phyloP scores from a whole-genome alignment of 2,329 filamentous ascomycete genomes.

The Pestalotiopsis sp. region DNA sequence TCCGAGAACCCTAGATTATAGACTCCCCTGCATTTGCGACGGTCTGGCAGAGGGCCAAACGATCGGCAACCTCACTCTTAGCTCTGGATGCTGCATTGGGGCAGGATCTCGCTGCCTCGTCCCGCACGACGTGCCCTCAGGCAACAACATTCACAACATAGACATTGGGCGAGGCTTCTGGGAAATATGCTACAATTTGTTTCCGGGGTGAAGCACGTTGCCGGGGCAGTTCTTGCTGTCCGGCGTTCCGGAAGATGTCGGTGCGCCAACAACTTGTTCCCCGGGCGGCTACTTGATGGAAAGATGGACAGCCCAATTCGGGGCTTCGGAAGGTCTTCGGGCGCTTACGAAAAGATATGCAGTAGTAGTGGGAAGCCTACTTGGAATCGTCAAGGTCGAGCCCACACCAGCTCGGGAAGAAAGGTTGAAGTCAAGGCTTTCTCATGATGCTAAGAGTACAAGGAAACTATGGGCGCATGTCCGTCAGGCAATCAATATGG shows the following conservation, averaged over 20 bases:
- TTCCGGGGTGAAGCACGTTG: background rate
- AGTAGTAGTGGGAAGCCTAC: background rate
- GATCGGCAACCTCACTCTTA: background rate
- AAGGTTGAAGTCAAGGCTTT: background rate
- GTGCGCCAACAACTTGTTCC: background rate
- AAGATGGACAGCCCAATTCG: background rate
- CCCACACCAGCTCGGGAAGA: background rate
- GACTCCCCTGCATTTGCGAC: background rate
- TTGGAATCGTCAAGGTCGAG: background rate
- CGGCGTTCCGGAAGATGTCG: background rate
- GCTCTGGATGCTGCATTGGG: background rate
- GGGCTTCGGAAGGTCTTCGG: background rate
- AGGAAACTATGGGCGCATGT: background rate
- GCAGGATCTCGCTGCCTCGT: background rate
- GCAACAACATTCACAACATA: background rate
- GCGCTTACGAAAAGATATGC: background rate
- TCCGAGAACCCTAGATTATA: background rate
- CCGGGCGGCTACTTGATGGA: background rate
- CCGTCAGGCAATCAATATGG: background rate
- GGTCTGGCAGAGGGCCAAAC: background rate
- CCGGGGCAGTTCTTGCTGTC: background rate
- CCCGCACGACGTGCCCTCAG: background rate
- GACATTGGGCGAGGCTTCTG: background rate
- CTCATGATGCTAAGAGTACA: background rate
- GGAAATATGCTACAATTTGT: background rate